A percentile compares a stretch with the other conserved stretches of the same genome.
These are phyloP conservation scores for Xylaria palmicola DNA, from an alignment of 495 filamentous ascomycete species.

Conservation along the genomic window DNA sequence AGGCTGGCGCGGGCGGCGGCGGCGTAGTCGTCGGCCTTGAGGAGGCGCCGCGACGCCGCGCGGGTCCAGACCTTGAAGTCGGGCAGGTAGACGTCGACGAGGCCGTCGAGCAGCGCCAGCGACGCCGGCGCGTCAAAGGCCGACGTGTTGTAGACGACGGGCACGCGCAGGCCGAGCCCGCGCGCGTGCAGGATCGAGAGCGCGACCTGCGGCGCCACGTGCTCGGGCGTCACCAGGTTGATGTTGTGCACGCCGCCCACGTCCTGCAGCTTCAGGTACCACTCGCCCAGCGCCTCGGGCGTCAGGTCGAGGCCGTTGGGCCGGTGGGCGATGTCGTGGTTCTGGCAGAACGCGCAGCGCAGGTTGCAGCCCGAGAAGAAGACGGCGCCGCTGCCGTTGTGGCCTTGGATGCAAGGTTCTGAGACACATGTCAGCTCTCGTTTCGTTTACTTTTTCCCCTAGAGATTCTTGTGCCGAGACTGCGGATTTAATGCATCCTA, in stretches of 20 bases:
- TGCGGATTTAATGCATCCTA: no score
- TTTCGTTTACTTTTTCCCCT: background rate
- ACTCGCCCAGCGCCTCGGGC: constrained; percentile 70
- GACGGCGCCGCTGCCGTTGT: constrained; percentile 69
- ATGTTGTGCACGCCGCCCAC: constrained; percentile 74
- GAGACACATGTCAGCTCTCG: background rate
- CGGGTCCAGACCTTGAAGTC: constrained; percentile 76
- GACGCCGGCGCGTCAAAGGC: constrained; percentile 70
- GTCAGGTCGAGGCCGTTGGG: constrained; percentile 72
- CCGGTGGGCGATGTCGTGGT: constrained; percentile 75
- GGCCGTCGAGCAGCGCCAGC: constrained; percentile 64
- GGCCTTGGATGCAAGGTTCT: constrained; percentile 76
- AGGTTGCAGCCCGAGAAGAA: constrained; percentile 72
- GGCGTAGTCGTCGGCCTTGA: constrained; percentile 73
- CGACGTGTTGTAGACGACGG: constrained; percentile 78
- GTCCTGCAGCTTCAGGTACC: constrained; percentile 75
- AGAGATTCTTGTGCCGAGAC: no score
- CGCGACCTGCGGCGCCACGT: constrained; percentile 75
- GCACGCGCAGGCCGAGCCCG: constrained; percentile 63
- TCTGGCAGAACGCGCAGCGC: constrained; percentile 80
- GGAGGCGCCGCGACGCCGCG: constrained; percentile 60
- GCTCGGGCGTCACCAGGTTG: constrained; percentile 70
- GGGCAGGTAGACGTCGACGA: constrained; percentile 76
- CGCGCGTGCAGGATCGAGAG: constrained; percentile 66
- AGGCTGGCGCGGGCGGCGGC: constrained; percentile 66